Evolutionary conservation across 805 yeast species (phyloP).

Genomic region (Cyberlindnera nakhonratchasimensis): DNA sequence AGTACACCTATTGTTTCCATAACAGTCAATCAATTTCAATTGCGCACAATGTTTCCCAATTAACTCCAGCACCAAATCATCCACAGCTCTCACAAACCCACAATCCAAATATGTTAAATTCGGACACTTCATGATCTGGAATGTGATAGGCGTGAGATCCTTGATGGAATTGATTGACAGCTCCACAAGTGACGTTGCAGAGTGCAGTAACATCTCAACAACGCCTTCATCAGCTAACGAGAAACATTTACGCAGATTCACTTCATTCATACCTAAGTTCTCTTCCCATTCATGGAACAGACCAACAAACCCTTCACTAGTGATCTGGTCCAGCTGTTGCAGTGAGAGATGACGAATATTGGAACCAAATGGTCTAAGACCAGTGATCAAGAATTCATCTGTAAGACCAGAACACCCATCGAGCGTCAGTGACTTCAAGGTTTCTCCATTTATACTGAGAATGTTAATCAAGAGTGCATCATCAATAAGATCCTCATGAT

Average conservation of each 20-base stretch:
- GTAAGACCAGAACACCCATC: constrained; percentile 76
- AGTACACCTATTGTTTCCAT: constrained; percentile 72
- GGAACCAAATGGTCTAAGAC: constrained; percentile 55
- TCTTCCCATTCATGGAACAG: constrained; percentile 55
- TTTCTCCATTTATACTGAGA: constrained; percentile 58
- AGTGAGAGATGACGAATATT: constrained; percentile 58
- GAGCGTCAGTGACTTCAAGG: constrained; percentile 53
- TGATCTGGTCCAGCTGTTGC: constrained; percentile 55
- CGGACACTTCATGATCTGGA: constrained; percentile 50
- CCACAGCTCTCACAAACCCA: constrained; percentile 77
- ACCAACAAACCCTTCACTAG: constrained; percentile 60
- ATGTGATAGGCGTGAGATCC: constrained; percentile 46
- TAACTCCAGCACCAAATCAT: constrained; percentile 60
- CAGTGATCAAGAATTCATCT: constrained; percentile 56
- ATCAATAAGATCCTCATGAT: constrained; percentile 56
- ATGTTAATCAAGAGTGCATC: constrained; percentile 66
- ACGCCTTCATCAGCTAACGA: constrained; percentile 62
- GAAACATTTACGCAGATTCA: constrained; percentile 63
- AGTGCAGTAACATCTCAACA: constrained; percentile 56
- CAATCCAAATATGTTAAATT: constrained; percentile 64
- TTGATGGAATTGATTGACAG: constrained; percentile 73
- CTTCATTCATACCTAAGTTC: constrained; percentile 55
- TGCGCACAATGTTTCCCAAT: constrained; percentile 58
- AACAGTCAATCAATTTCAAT: constrained; percentile 68
- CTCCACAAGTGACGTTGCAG: constrained; percentile 61